phyloP scores from a whole-genome alignment of 83 land plant species.

The Picea abies region DNA sequence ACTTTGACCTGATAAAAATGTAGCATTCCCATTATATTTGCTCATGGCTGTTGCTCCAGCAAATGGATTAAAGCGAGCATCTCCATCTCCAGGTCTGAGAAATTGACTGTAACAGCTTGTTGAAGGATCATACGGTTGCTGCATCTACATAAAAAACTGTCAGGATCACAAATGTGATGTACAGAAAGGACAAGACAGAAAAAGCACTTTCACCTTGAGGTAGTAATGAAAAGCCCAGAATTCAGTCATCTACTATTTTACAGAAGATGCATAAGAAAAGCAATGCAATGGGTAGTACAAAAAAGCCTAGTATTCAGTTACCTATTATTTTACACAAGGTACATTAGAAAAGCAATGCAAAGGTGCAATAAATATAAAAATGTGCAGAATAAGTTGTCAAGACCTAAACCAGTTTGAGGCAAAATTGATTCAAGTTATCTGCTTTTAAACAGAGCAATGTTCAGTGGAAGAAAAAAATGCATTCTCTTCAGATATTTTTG shows the following conservation, averaged over 20 bases:
- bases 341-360: background rate
- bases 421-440: background rate
- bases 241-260: background rate
- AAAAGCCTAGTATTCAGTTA: no score
- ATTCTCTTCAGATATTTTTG: background rate
- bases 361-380: background rate
- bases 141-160: constrained; percentile 33
- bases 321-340: no score
- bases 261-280: background rate
- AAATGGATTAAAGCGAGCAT: constrained; percentile 72
- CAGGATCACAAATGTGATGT: background rate
- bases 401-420: background rate
- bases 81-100: constrained; percentile 69
- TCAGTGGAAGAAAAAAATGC: background rate
- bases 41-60: constrained; percentile 41
- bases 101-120: constrained; percentile 59
- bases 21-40: constrained; percentile 69
- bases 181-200: background rate
- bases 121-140: constrained; percentile 68
- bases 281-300: background rate
- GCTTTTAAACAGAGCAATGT: background rate
- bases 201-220: background rate
- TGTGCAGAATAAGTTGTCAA: background rate
- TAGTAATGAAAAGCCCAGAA: background rate
- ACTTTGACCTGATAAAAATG: constrained; percentile 42